Evolutionary conservation across 495 filamentous ascomycete species (phyloP), one percentile per base, ranked within the genome.

Genomic region (Talaromyces borbonicus): DNA sequence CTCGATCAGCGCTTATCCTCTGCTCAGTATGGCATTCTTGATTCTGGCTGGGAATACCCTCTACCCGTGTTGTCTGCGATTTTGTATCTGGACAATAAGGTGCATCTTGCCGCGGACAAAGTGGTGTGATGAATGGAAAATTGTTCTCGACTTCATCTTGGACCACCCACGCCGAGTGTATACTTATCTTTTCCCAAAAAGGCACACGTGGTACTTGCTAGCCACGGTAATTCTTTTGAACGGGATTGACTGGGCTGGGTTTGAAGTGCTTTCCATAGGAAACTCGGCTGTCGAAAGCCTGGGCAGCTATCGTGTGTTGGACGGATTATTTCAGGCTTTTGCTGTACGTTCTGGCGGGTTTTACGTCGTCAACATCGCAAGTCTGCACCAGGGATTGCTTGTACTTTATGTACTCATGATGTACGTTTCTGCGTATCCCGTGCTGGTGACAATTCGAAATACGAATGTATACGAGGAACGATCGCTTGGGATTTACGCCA

Each of bases 321-420:
- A 86, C 49, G 89, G 86, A 0, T 66, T 93, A 0, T 94, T 94
- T 54, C 88, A 95, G 60, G 87, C 86, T 8, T 53, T 87, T 29
- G 84, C 85, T 45, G 85, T 94, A 0, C 83, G 88, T 7, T 77
- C 77, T 15, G 87, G 85, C 12, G 89, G 89, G 2, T 93, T 94
- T 61, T 87, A 86, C 52, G 80, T 95, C 36, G 80, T 95, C 32
- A 58, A 69, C 4, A 87, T 94, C 31, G 57, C 85, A 9, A 67
- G 69, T 16, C 66, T 90, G 4, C 81, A 79, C 19, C 81, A 87
- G 45, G 79, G 79, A 2, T 66, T 93, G 1, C 83, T 89, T 49
- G 73, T 88, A 12, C 68, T 92, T 18, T 94, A 94, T 59, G 78
- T 88, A n/a, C 75, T 90, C 19, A 93, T 92, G 87, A 94, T 93